Evolutionary conservation across 768 basidiomycete species (phyloP), one percentile per base, ranked within the genome.

Genomic region (Candolleomyces aberdarensis): DNA sequence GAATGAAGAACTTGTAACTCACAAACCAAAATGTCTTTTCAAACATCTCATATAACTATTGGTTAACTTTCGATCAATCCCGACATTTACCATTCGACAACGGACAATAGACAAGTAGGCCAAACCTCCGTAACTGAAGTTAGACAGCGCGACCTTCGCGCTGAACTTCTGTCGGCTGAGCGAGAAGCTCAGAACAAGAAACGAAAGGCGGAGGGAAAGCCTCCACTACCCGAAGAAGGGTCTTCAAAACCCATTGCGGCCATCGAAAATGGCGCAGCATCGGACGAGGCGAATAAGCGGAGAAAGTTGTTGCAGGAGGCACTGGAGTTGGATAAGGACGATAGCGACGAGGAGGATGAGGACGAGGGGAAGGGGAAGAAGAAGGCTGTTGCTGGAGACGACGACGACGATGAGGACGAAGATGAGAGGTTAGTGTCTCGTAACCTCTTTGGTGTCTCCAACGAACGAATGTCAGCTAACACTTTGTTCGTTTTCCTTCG

Each of bases 161-260:
- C 86, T 3, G 96, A 99, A 63, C 79, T 99, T 47, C 75, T 92
- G 44, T 79, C 75, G 15, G 96, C 96, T 0, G 97, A 98, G 70
- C 80, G 87, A n/a, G 91, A 92, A 68, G 91, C 94, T 3, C 78
- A 80, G 63, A 89, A 93, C 64, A 92, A 89, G 83, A 99, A 98
- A 75, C 80, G 96, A 63, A 96, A 96, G 74, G 95, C 92, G 5
- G 88, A 91, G 67, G 94, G 94, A 15, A 83, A 81, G 58, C 79
- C 80, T 11, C 77, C 81, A 63, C 68, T 83, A n/a, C 75, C 78
- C 44, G 60, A 79, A 20, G 79, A 81, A 64, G 76, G 73, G 47
- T 75, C 66, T 8, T 57, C 63, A 39, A 57, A 17, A 8, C 15
- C 54, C 10, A 15, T 32, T 22, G 47, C n/a, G 15, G 41, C 32